Evolutionary conservation across 169 alveolate genomes (phyloP), one percentile per base, ranked within the genome.

Genomic region (Cryptosporidium xiaoi): DNA sequence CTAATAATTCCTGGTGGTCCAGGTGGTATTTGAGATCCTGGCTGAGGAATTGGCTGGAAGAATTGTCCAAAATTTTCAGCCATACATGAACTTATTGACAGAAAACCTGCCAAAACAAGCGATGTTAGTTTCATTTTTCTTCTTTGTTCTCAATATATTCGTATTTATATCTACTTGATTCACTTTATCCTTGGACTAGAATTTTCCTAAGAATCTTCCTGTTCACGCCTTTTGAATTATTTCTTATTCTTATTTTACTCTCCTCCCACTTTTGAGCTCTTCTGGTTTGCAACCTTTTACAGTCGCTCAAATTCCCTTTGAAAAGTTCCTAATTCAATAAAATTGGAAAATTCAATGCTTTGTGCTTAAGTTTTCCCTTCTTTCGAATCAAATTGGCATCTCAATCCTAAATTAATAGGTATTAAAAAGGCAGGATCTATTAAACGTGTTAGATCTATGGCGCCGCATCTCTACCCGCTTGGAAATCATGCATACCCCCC

Each of bases 391-490:
- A 64, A 36, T 51, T 51, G 53, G 10, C 10, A 3, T 40, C 48
- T 40, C 48, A 8, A 8, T 8, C 48, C 48, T 40, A 8, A 40
- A 40, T 40, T 40, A 40, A 40, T 8, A 40, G 4, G 48, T 40
- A 40, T 40, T 8, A 40, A 40, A 40, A 51, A 66, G 51, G 66
- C 83, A 33, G 67, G 83, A 69, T 69, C 83, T 69, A 69, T 31
- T 69, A 69, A 69, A 56, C 58, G 51, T 69, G 83, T 53, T 69
- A 69, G 83, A 69, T 69, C 83, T 69, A 53, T 34, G 53, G 64
- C 66, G 66, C 83, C 46, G 3, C 18, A 10, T 12, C 48, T 18
- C 67, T 31, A 58, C 34, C 55, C 44, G 51, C 56, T 64, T 13
- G 10, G 6, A 62, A 16, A 53, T 8, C 10, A 40, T 8, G 4